Evolutionary conservation across 2,329 filamentous ascomycete species (phyloP).

Genomic region (Clonostachys solani): DNA sequence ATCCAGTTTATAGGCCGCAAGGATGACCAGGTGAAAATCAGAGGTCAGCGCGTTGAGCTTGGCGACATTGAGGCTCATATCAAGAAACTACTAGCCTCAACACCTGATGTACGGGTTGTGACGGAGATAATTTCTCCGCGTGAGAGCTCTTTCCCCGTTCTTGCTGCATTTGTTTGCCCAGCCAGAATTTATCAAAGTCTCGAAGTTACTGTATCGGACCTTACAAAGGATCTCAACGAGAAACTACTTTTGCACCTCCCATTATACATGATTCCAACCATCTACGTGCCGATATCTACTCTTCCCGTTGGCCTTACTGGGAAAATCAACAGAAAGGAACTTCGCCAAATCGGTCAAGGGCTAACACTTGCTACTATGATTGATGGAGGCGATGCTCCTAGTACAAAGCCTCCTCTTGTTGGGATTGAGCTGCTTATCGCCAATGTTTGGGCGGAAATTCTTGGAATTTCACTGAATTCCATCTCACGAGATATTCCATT

Average conservation of each 20-base stretch:
- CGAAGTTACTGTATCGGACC: neutral
- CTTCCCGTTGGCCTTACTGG: neutral
- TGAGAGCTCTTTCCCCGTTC: slow-evolving; percentile 23
- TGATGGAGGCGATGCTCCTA: slow-evolving; percentile 12
- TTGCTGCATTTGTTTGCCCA: neutral
- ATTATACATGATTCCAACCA: neutral
- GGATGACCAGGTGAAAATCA: slow-evolving; percentile 53
- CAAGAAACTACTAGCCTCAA: neutral
- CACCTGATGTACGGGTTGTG: slow-evolving; percentile 34
- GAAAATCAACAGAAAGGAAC: neutral
- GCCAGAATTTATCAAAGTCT: neutral
- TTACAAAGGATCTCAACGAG: neutral
- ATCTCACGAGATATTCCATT: slow-evolving; percentile 17
- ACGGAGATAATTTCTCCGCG: slow-evolving; percentile 14
- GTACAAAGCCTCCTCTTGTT: slow-evolving; percentile 2
- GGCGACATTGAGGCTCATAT: slow-evolving; percentile 9
- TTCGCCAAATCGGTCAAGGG: slow-evolving; percentile 21
- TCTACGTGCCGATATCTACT: neutral
- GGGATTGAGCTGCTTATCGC: slow-evolving; percentile 6
- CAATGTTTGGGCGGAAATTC: slow-evolving; percentile 31
- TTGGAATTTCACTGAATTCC: slow-evolving; percentile 24
- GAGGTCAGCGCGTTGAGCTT: slow-evolving; percentile 52
- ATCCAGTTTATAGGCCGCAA: slow-evolving; percentile 44
- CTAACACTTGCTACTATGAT: slow-evolving; percentile 9
- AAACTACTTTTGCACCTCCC: neutral